A percentile compares a stretch with the other conserved stretches of the same genome.
These are phyloP conservation scores for Fusarium lateritium DNA, from an alignment of 2,329 filamentous ascomycete species.

Conservation along the genomic window DNA sequence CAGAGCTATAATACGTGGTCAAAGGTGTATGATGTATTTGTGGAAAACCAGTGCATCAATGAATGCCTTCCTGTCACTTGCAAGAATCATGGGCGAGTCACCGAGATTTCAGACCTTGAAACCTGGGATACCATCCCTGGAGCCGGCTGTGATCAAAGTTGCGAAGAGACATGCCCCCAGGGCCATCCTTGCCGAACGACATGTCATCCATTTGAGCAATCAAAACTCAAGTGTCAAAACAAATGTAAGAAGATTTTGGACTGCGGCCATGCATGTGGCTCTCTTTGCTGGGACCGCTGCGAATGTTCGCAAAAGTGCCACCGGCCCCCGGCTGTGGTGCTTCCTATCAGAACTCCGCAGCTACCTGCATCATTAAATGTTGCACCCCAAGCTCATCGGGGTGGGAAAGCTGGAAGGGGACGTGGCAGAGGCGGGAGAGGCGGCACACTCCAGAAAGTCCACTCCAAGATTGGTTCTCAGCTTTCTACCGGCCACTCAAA, in stretches of 20 bases:
- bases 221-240: constrained; percentile 51
- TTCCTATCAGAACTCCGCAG: background rate
- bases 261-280: constrained; percentile 42
- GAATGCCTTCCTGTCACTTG: constrained; percentile 74
- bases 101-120: constrained; percentile 65
- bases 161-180: constrained; percentile 35
- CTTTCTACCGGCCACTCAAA: no score
- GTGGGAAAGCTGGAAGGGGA: background rate
- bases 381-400: background rate
- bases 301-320: constrained; percentile 33
- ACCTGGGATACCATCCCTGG: constrained; percentile 62
- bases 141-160: constrained; percentile 37
- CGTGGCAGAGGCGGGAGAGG: background rate
- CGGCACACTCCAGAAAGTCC: background rate
- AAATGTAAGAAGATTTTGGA: constrained; percentile 33
- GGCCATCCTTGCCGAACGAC: constrained; percentile 40
- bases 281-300: constrained; percentile 36
- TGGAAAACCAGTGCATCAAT: constrained; percentile 50
- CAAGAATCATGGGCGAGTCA: constrained; percentile 67
- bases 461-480: no score
- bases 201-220: constrained; percentile 39
- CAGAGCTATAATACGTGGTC: constrained; percentile 59
- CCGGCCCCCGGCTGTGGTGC: background rate
- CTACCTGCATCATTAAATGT: background rate
- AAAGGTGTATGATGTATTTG: constrained; percentile 60